Percentiles rank a stretch among this genome's conserved stretches.
Conservation (phyloP, 2,329 filamentous ascomycete genomes). For the Thielaviopsis punctulata region DNA sequence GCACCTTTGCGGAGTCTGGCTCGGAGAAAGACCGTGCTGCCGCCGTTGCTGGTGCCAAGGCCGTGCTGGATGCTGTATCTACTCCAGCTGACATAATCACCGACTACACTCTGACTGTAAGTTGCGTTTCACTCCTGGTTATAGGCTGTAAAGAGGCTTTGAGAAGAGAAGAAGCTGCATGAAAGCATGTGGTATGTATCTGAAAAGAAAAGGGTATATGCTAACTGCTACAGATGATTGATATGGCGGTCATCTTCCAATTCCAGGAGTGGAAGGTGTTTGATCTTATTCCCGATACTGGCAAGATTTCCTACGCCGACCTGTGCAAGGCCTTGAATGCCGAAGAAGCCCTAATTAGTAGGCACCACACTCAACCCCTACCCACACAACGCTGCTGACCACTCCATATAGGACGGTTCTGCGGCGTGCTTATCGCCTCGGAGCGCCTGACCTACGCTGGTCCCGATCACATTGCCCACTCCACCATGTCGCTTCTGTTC, state of each 20-base stretch:
- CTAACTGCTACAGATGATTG: slow-evolving; percentile 2
- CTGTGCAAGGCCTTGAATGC: slow-evolving; percentile 17
- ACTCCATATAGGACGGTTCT: background rate
- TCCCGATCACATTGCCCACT: background rate
- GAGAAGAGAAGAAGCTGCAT: too few species aligned
- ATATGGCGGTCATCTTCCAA: slow-evolving; percentile 15
- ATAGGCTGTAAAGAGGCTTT: too few species aligned
- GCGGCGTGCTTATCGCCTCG: background rate
- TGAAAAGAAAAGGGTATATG: too few species aligned
- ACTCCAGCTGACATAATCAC: background rate
- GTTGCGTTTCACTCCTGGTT: too few species aligned
- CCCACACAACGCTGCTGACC: background rate
- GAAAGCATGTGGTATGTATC: too few species aligned
- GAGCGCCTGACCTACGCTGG: background rate
- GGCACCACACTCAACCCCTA: background rate
- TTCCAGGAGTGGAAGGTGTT: slow-evolving; percentile 20
- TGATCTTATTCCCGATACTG: slow-evolving; percentile 17
- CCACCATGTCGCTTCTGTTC: slow-evolving; percentile 5
- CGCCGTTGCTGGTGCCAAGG: background rate
- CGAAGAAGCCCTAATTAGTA: slow-evolving; percentile 16
- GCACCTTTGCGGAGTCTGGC: background rate
- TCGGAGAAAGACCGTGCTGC: slow-evolving; percentile 1
- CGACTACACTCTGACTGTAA: slow-evolving; percentile 2
- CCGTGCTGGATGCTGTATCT: background rate
- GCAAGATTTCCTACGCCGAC: slow-evolving; percentile 16